Conservation (phyloP, 2,329 filamentous ascomycete species). For the Aspergillus tubingensis region DNA sequence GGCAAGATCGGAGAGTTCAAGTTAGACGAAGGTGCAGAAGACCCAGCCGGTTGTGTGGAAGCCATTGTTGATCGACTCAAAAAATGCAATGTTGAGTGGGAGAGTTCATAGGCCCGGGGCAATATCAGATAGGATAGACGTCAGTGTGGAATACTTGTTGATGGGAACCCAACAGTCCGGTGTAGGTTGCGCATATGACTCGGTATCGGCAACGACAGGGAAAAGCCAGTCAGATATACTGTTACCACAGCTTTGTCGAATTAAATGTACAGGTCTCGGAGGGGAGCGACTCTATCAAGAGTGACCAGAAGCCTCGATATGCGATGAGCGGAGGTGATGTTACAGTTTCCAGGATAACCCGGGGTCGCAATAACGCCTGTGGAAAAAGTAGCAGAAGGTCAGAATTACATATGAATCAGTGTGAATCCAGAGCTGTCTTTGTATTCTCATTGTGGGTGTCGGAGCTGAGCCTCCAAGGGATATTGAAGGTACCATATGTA, state of each 20-base stretch:
- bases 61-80: slow-evolving; percentile 26
- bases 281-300: neutral
- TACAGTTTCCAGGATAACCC: neutral
- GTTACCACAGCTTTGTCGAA: neutral
- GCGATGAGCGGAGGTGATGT: neutral
- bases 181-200: neutral
- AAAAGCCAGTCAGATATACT: neutral
- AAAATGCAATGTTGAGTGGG: neutral
- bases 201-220: neutral
- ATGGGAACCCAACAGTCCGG: neutral
- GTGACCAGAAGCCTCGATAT: neutral
- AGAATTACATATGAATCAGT: neutral
- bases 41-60: slow-evolving; percentile 34
- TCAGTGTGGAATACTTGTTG: neutral
- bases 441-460: neutral
- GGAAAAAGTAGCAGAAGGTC: neutral
- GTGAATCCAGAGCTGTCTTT: neutral
- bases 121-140: neutral
- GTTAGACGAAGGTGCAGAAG: slow-evolving; percentile 39
- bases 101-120: neutral
- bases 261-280: neutral
- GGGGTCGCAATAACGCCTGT: neutral
- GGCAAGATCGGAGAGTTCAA: slow-evolving; percentile 38
- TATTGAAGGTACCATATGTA: neutral
- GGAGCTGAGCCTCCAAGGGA: neutral